Evolutionary conservation across 176 grass and related monocot species (phyloP), one percentile per base, ranked within the genome.

Genomic region (Cocos nucifera): DNA sequence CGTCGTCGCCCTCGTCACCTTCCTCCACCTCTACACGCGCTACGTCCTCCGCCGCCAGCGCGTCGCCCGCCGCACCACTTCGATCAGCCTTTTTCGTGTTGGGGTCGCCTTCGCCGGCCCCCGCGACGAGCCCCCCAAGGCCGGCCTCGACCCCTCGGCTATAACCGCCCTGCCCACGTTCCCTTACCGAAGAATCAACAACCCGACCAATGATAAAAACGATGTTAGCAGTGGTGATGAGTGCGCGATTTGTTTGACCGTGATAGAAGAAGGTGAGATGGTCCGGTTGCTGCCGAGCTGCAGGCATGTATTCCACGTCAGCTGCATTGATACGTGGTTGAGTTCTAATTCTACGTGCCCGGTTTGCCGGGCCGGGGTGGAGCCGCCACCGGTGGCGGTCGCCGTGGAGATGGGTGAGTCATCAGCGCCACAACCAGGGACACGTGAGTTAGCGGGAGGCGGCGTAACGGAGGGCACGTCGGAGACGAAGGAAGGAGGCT

Each of bases 321-420:
- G 55, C 14, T 91, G 88, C 69, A 72, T 91, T 22, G 88, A 87
- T 61, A 59, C 57, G 22, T 91, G 87, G 87, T 63, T 86, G 17
- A 61, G 69, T 55, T 75, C 79, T 67, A 66, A 60, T 20, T 78
- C 77, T 0, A 72, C 79, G n/a, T 91, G 88, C 75, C 88, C 88
- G 4, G 53, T 87, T 1, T 87, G 83, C 48, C 73, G 88, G 19
- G 61, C 50, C 17, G 66, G 60, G 29, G 75, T 77, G 28, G 20
- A 67, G 15, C 35, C 61, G 0, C 35, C 10, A 3, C 35, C 35
- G 35, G 9, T 3, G 35, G 35, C 10, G 35, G 35, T 44, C 9
- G 9, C 35, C 0, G 35, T 44, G 35, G 35, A 44, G 35, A 12
- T 12, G 10, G 35, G 35, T 2, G 35, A 44, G 6, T 44, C 35